A percentile compares a stretch with the other conserved stretches of the same genome.
phyloP scores from a whole-genome alignment of 139 green algal genomes.

The Chlorella sp. region DNA sequence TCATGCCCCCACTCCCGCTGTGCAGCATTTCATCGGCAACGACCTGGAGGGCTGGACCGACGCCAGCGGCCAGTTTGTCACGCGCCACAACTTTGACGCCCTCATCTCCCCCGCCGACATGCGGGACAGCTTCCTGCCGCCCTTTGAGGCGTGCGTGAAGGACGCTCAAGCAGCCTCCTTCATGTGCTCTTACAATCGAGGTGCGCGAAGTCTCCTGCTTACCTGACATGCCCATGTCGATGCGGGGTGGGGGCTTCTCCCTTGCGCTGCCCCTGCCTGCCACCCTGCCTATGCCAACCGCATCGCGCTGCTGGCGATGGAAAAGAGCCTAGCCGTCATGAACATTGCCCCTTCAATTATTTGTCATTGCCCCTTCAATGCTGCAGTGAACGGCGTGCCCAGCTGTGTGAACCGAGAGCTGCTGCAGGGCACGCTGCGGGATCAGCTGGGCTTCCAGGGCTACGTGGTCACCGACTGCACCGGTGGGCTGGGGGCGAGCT shows the following conservation, averaged over 20 bases:
- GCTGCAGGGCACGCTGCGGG: background rate
- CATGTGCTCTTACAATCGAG: constrained; percentile 13
- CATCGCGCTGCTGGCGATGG: no score
- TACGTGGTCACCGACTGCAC: constrained; percentile 13
- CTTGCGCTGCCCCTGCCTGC: no score
- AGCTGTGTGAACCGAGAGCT: constrained; percentile 8
- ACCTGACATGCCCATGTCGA: no score
- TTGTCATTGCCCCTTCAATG: no score
- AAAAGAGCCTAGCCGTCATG: no score
- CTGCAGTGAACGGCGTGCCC: constrained; percentile 3
- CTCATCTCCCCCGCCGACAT: background rate
- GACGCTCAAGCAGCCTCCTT: background rate
- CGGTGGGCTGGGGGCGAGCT: no score
- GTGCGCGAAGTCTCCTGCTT: background rate
- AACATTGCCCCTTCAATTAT: no score
- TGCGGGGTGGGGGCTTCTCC: no score
- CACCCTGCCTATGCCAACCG: no score
- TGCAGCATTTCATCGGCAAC: constrained; percentile 12
- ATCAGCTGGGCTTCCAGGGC: background rate
- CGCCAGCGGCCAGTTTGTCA: background rate
- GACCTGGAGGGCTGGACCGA: constrained; percentile 4
- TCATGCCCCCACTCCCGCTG: background rate
- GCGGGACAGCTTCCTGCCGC: constrained; percentile 14
- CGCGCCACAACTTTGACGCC: constrained; percentile 22
- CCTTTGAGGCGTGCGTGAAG: constrained; percentile 11